phyloP scores from a whole-genome alignment of 140 eudicot species.

The Stevia rebaudiana region DNA sequence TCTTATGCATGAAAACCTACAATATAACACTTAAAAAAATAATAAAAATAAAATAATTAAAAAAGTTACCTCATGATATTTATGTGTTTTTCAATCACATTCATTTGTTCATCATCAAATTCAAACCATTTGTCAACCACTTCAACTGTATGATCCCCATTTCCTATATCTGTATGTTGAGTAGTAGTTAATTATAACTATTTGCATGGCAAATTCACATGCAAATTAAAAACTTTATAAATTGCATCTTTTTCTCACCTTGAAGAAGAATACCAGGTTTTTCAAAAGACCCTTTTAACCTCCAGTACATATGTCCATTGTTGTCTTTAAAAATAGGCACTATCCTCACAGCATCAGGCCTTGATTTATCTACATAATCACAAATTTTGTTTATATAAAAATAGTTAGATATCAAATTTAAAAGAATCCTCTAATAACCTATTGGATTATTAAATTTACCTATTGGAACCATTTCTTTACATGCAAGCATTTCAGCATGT shows the following conservation, averaged over 20 bases:
- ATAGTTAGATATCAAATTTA: no score
- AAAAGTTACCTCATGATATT: conserved; percentile 35
- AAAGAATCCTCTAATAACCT: background rate
- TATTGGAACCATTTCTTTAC: conserved; percentile 30
- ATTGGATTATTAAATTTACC: conserved; percentile 31
- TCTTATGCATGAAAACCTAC: background rate
- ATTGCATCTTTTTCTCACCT: conserved; percentile 36
- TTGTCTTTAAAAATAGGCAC: conserved; percentile 38
- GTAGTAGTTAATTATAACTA: background rate
- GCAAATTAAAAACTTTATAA: background rate
- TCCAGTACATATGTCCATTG: conserved; percentile 64
- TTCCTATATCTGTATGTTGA: conserved; percentile 44
- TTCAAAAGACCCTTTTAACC: conserved; percentile 42
- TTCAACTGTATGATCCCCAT: conserved; percentile 27
- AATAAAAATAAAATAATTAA: background rate
- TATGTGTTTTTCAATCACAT: conserved; percentile 40
- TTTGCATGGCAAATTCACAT: background rate
- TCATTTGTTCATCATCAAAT: conserved; percentile 42
- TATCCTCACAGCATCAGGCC: conserved; percentile 50
- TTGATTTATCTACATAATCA: conserved; percentile 34
- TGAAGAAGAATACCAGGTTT: conserved; percentile 46
- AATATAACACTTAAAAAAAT: no score
- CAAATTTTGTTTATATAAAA: background rate
- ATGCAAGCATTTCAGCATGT: conserved; percentile 56
- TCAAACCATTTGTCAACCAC: conserved; percentile 54